These are phyloP conservation scores for Climacium dendroides DNA, from an alignment of 225 moss, liverwort and hornwort genomes.

Conservation along the genomic window DNA sequence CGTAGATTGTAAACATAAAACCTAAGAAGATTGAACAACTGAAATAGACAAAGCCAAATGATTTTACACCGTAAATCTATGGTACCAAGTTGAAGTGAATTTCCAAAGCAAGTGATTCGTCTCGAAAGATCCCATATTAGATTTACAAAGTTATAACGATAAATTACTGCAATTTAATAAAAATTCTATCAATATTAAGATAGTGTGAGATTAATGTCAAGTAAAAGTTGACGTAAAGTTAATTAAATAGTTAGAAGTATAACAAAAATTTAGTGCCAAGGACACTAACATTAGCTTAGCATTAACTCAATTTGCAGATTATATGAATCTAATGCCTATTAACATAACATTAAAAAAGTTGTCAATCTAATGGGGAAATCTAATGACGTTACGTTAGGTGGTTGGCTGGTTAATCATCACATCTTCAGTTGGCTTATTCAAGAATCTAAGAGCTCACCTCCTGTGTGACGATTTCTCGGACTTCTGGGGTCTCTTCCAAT, in stretches of 20 bases:
- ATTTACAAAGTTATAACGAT: background rate
- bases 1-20: background rate
- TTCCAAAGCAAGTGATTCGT: background rate
- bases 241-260: background rate
- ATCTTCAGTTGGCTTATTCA: background rate
- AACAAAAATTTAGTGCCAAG: background rate
- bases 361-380: background rate
- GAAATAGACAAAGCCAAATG: background rate
- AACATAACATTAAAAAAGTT: background rate
- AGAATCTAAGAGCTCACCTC: constrained; percentile 24
- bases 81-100: background rate
- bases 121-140: background rate
- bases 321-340: background rate
- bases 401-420: background rate
- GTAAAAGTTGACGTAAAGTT: background rate
- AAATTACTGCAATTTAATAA: background rate
- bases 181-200: background rate
- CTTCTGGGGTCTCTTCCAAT: constrained; percentile 72
- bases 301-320: background rate
- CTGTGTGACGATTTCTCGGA: constrained; percentile 54
- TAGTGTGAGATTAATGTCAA: background rate
- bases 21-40: background rate
- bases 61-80: background rate
- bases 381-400: background rate
- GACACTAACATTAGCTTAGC: background rate